A percentile compares a stretch with the other conserved stretches of the same genome.
These are phyloP conservation scores for Epichloe aotearoae DNA, from an alignment of 2,329 filamentous ascomycete species.

Conservation along the genomic window DNA sequence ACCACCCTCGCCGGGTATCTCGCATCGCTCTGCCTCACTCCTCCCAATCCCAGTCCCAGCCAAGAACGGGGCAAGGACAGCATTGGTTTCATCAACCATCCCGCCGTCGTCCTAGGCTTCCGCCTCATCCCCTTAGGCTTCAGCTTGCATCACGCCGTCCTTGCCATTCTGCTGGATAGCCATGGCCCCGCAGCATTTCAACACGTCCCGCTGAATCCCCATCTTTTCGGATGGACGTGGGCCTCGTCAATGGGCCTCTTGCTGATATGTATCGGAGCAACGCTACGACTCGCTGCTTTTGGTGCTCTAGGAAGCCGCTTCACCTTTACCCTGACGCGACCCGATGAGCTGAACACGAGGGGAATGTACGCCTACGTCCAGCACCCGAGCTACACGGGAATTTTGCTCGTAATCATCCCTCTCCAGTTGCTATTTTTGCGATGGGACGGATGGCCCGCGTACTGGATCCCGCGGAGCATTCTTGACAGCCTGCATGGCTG, in stretches of 20 bases:
- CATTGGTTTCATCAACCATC: background rate
- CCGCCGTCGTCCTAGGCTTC: background rate
- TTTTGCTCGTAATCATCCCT: constrained; percentile 20
- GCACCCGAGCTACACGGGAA: constrained; percentile 38
- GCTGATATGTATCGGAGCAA: constrained; percentile 16
- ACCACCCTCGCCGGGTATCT: constrained; percentile 1
- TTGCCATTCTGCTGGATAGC: background rate
- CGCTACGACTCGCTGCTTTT: constrained; percentile 26
- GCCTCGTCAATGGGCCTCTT: constrained; percentile 18
- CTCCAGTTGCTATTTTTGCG: constrained; percentile 22
- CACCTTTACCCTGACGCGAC: constrained; percentile 36
- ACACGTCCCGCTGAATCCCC: constrained; percentile 11
- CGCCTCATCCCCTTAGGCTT: background rate
- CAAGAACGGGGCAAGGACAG: constrained; percentile 3
- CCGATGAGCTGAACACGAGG: constrained; percentile 29
- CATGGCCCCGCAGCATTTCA: background rate
- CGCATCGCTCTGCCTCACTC: background rate
- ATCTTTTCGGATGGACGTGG: constrained; percentile 20
- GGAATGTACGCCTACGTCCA: constrained; percentile 35
- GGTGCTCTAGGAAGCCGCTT: constrained; percentile 35
- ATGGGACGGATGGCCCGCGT: constrained; percentile 25
- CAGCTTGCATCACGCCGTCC: background rate
- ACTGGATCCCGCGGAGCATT: constrained; percentile 21
- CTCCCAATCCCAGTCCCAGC: constrained; percentile 1
- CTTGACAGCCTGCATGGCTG: constrained; percentile 4